Conservation (phyloP, 768 basidiomycete species). For the Hericium erinaceus region DNA sequence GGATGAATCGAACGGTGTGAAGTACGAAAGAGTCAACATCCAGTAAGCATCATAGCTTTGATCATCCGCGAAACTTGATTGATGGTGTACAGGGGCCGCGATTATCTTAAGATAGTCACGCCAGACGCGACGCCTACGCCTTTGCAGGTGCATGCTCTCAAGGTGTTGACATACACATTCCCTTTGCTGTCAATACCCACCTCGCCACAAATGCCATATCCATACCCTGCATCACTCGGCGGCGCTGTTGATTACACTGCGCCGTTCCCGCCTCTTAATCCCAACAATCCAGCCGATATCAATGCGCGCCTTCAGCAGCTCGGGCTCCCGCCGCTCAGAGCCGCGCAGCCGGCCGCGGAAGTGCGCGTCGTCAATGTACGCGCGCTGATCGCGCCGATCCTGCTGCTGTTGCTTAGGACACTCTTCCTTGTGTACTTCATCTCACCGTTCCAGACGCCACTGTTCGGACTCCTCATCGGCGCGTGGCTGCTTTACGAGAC, state of each 20-base stretch:
- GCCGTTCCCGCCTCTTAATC: background rate
- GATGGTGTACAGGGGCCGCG: constrained; percentile 6
- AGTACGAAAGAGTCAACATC: constrained; percentile 10
- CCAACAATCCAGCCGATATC: constrained; percentile 7
- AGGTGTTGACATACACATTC: constrained; percentile 11
- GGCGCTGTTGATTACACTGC: background rate
- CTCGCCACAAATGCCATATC: background rate
- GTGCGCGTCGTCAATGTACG: constrained; percentile 14
- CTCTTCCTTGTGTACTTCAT: constrained; percentile 14
- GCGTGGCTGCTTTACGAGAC: constrained; percentile 14
- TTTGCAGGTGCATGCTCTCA: constrained; percentile 11
- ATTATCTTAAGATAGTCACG: constrained; percentile 11
- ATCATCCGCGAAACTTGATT: background rate
- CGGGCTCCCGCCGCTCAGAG: constrained; percentile 10
- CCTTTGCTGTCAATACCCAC: constrained; percentile 7
- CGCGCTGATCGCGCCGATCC: constrained; percentile 11
- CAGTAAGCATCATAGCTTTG: constrained; percentile 3
- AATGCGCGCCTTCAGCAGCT: constrained; percentile 12
- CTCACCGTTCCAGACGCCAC: constrained; percentile 14
- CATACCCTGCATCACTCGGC: constrained; percentile 1
- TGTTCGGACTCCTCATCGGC: constrained; percentile 10
- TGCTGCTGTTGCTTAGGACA: constrained; percentile 11
- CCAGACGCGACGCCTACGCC: constrained; percentile 10
- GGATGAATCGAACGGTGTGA: constrained; percentile 8
- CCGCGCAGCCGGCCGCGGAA: constrained; percentile 12